Conservation (phyloP, 805 yeast species). For the Starmera quercuum region DNA sequence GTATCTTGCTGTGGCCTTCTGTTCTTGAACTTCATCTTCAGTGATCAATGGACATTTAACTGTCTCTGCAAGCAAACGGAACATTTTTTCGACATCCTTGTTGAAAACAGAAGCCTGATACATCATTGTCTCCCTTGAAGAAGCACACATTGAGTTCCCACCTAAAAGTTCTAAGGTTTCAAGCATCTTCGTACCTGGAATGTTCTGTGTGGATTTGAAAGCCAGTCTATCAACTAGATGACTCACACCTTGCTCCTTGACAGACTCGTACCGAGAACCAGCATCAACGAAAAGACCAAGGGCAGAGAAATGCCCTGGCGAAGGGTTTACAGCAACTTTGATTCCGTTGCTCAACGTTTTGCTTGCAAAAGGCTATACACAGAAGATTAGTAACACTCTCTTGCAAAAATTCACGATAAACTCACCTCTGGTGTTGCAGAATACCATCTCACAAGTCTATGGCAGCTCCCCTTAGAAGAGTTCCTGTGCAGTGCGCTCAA, state of each 20-base stretch:
- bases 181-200: slow-evolving; percentile 62
- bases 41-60: slow-evolving; percentile 63
- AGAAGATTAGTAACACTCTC: slow-evolving; percentile 3
- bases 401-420: slow-evolving; percentile 14
- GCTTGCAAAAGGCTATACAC: slow-evolving; percentile 11
- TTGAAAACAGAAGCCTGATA: slow-evolving; percentile 95
- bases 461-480: no score
- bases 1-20: slow-evolving; percentile 64
- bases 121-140: slow-evolving; percentile 85
- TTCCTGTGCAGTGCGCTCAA: no score
- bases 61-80: slow-evolving; percentile 68
- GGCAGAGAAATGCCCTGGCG: slow-evolving; percentile 88
- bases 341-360: slow-evolving; percentile 66
- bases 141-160: slow-evolving; percentile 89
- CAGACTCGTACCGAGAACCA: slow-evolving; percentile 78
- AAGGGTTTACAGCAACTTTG: slow-evolving; percentile 73
- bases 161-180: slow-evolving; percentile 73
- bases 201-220: slow-evolving; percentile 58
- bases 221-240: slow-evolving; percentile 85
- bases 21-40: slow-evolving; percentile 65
- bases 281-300: slow-evolving; percentile 85
- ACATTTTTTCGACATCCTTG: slow-evolving; percentile 73
- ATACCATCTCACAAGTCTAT: slow-evolving; percentile 5
- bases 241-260: slow-evolving; percentile 58
- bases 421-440: slow-evolving; percentile 16